Evolutionary conservation across 1,139 yeast genomes (phyloP).

Genomic region (Dujonia santamariae): DNA sequence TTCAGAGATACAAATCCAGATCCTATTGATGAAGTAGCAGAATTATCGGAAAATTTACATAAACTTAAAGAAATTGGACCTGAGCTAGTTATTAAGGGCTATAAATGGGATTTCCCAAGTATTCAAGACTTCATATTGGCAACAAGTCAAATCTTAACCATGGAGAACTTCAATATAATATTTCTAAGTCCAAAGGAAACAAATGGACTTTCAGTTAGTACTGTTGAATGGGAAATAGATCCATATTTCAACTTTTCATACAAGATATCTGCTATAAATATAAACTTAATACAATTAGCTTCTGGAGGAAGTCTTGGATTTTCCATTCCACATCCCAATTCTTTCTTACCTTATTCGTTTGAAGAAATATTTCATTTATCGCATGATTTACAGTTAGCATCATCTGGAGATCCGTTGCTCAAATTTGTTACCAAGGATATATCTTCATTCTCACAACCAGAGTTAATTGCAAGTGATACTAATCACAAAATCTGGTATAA

Average conservation of each 20-base stretch:
- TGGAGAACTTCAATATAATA: conserved; percentile 24
- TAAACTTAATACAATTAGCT: too few species aligned
- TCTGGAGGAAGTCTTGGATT: too few species aligned
- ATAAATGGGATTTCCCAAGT: conserved; percentile 10
- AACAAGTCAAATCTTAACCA: conserved; percentile 14
- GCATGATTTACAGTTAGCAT: too few species aligned
- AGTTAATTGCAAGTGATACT: background rate
- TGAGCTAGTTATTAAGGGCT: conserved; percentile 39
- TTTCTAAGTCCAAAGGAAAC: conserved; percentile 2
- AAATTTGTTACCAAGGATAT: background rate
- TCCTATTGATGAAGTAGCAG: conserved; percentile 46
- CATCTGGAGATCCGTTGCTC: too few species aligned
- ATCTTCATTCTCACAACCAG: background rate
- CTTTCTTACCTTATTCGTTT: too few species aligned
- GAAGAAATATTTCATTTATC: too few species aligned
- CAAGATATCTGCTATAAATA: too few species aligned
- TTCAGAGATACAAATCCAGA: conserved; percentile 29
- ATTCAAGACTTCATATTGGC: background rate
- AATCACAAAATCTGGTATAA: conserved; percentile 52
- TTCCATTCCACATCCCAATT: too few species aligned
- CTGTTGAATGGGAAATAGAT: too few species aligned
- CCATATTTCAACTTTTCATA: too few species aligned
- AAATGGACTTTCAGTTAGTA: too few species aligned
- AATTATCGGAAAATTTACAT: conserved; percentile 34
- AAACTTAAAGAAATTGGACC: conserved; percentile 13